Conservation (phyloP, 2,329 filamentous ascomycete species). For the Fusarium irregulare region DNA sequence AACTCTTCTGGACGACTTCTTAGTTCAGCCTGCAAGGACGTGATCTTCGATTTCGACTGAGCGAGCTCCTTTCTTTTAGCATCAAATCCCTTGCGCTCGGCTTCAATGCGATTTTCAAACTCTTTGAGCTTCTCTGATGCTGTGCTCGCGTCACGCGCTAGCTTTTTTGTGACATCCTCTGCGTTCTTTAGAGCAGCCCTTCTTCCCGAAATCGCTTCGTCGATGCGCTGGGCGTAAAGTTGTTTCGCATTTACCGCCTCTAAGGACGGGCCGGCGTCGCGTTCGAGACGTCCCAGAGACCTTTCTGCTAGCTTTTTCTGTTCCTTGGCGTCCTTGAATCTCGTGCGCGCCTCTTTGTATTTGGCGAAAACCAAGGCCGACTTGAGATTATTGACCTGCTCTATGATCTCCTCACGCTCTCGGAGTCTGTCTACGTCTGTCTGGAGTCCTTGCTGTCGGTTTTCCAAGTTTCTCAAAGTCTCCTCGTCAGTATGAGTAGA, state of each 20-base stretch:
- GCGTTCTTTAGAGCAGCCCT: conserved; percentile 64
- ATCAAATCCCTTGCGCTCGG: conserved; percentile 62
- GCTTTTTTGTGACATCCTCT: conserved; percentile 62
- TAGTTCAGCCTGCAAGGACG: conserved; percentile 70
- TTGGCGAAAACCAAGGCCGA: conserved; percentile 72
- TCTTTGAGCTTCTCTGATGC: conserved; percentile 56
- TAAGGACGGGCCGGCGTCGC: conserved; percentile 72
- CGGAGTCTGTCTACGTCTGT: conserved; percentile 85
- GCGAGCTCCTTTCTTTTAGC: conserved; percentile 64
- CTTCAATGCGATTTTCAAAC: conserved; percentile 58
- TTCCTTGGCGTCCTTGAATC: conserved; percentile 64
- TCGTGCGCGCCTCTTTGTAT: conserved; percentile 67
- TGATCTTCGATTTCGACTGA: conserved; percentile 67
- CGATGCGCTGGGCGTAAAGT: conserved; percentile 69
- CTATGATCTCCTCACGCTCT: conserved; percentile 76
- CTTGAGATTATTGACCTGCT: conserved; percentile 72
- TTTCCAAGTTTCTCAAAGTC: conserved; percentile 73
- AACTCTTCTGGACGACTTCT: conserved; percentile 74
- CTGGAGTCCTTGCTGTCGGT: conserved; percentile 78
- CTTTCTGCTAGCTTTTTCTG: conserved; percentile 64
- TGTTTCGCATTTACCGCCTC: conserved; percentile 76
- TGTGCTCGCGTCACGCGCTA: conserved; percentile 53
- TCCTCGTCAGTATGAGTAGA: conserved; percentile 70
- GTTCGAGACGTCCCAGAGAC: conserved; percentile 70
- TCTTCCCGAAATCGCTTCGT: conserved; percentile 65